These are phyloP conservation scores for Fusarium sp. DNA, from an alignment of 2,329 filamentous ascomycete genomes.

Conservation along the genomic window DNA sequence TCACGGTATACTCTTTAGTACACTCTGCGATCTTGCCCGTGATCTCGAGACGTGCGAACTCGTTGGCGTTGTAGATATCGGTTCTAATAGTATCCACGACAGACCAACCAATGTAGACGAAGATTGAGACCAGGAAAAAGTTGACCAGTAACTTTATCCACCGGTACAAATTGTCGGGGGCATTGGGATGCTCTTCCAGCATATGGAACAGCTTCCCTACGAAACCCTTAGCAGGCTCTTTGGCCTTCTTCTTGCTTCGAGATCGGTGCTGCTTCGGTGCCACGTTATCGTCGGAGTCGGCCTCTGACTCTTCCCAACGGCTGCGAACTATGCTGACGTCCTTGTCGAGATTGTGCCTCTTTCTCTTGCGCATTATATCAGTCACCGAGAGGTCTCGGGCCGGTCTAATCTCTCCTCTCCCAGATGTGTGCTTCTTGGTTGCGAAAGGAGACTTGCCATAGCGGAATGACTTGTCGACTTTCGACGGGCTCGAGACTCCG, in stretches of 20 bases:
- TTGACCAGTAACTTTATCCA: slow-evolving; percentile 75
- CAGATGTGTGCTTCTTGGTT: slow-evolving; percentile 60
- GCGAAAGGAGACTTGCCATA: slow-evolving; percentile 55
- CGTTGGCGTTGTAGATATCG: slow-evolving; percentile 80
- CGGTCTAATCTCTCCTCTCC: slow-evolving; percentile 73
- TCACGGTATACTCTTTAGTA: slow-evolving; percentile 77
- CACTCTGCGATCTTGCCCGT: slow-evolving; percentile 81
- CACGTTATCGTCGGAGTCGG: slow-evolving; percentile 60
- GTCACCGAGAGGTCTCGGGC: slow-evolving; percentile 53
- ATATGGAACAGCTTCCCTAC: slow-evolving; percentile 62
- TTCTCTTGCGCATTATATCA: slow-evolving; percentile 66
- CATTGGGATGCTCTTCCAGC: slow-evolving; percentile 68
- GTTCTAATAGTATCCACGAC: slow-evolving; percentile 77
- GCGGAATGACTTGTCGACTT: slow-evolving; percentile 59
- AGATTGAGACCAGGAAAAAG: slow-evolving; percentile 65
- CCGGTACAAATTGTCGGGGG: slow-evolving; percentile 68
- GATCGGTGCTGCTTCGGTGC: slow-evolving; percentile 33
- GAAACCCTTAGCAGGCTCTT: slow-evolving; percentile 38
- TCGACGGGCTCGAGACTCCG: slow-evolving; percentile 59
- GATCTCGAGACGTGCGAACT: slow-evolving; percentile 75
- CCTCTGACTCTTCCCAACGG: slow-evolving; percentile 60
- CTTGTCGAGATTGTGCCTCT: slow-evolving; percentile 62
- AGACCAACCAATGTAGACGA: slow-evolving; percentile 75
- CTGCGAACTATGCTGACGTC: slow-evolving; percentile 64
- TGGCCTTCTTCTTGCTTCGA: slow-evolving; percentile 41